Percentiles rank a stretch among this genome's conserved stretches.
These are phyloP conservation scores for Apiospora sp. DNA, from an alignment of 2,329 filamentous ascomycete species.

Conservation along the genomic window DNA sequence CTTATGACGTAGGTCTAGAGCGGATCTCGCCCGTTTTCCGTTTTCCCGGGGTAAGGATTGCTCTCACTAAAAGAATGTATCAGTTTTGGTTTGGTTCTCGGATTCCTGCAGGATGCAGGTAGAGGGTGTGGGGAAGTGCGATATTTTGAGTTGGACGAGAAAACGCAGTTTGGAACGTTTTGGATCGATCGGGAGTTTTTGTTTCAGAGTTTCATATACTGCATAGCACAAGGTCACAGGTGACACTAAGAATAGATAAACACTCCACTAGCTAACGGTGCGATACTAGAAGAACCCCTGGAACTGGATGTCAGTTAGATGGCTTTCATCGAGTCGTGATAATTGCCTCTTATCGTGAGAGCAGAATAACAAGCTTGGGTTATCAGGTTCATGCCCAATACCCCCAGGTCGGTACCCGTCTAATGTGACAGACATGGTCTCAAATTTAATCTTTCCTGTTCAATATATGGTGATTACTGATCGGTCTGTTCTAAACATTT, in stretches of 20 bases:
- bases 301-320: background rate
- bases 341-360: background rate
- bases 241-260: conserved; percentile 9
- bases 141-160: background rate
- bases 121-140: background rate
- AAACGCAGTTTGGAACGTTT: conserved; percentile 5
- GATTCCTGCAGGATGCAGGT: conserved; percentile 1
- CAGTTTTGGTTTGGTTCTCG: background rate
- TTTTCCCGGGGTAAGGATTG: background rate
- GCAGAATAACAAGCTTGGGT: background rate
- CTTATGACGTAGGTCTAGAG: background rate
- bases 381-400: background rate
- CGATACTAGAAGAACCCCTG: background rate
- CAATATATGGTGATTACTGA: background rate
- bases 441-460: background rate
- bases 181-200: conserved; percentile 1
- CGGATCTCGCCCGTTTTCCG: background rate
- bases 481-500: background rate
- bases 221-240: background rate
- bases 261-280: background rate
- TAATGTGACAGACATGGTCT: background rate
- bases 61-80: background rate
- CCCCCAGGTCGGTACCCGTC: background rate
- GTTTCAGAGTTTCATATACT: conserved; percentile 11
- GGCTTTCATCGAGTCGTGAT: background rate